A percentile compares a stretch with the other conserved stretches of the same genome.
phyloP scores from a whole-genome alignment of 441 rosid species.

The Eutrema salsugineum region DNA sequence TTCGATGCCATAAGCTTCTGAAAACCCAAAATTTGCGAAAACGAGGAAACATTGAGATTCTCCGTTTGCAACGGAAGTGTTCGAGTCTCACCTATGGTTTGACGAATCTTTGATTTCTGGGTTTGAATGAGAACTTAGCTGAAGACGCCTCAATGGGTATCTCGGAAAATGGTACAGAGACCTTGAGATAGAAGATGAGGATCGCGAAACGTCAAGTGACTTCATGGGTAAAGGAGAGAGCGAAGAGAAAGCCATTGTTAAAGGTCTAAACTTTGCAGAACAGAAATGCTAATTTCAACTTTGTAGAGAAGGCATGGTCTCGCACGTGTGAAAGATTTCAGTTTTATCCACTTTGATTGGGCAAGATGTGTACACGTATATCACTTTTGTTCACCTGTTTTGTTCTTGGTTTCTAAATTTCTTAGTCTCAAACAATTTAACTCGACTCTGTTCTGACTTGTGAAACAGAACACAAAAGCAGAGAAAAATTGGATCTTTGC shows the following conservation, averaged over 20 bases:
- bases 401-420: background rate
- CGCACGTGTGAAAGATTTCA: slow-evolving; percentile 1
- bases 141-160: slow-evolving; percentile 36
- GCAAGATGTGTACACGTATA: slow-evolving; percentile 28
- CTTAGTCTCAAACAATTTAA: background rate
- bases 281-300: background rate
- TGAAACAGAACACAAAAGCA: background rate
- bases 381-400: slow-evolving; percentile 2
- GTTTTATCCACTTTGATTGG: slow-evolving; percentile 45
- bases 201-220: slow-evolving; percentile 30
- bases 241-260: slow-evolving; percentile 58
- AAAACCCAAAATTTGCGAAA: background rate
- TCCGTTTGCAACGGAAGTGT: background rate
- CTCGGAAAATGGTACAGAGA: slow-evolving; percentile 20
- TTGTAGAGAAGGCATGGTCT: background rate
- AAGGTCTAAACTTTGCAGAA: background rate
- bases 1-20: slow-evolving; percentile 19
- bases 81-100: slow-evolving; percentile 38
- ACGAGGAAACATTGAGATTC: background rate
- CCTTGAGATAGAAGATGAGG: slow-evolving; percentile 31
- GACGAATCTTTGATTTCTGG: slow-evolving; percentile 28
- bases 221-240: slow-evolving; percentile 48
- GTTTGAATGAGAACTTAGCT: slow-evolving; percentile 31
- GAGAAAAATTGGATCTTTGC: background rate
- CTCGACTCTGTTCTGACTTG: background rate